Base-by-base conservation (phyloP, 140 eudicot species). In the Ambrosia hybrid region DNA sequence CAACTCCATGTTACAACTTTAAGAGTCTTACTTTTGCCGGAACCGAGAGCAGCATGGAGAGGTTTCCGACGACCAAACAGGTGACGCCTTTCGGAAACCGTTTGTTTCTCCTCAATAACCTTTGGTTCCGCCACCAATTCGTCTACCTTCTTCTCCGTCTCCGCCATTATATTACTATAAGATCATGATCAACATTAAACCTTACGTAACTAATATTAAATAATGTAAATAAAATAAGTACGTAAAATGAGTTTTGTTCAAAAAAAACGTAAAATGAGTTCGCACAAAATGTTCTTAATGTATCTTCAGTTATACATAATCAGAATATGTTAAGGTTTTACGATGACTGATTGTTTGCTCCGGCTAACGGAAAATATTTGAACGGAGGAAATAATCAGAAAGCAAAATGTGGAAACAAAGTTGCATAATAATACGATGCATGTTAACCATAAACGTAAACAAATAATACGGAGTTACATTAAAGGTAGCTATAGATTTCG, bases 61-160 rank as follows among this genome's bases (percentile, higher is more conserved):
- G 96, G 89, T 64, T 90, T 85, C 81, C 83, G 83, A 51, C 95
- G 95, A 70, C 95, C 96, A 71, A 90, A 90, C 51, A 89, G 85
- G 68, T 76, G 96, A 37, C 66, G 73, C 49, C 70, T 78, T 11
- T 57, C 65, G 2, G 83, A 68, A 74, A 14, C 72, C n/a, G 79
- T 59, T 30, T 60, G 68, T 11, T 66, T 66, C 49, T 65, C 79
- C 12, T 30, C 80, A 55, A 70, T 62, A 15, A 2, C 33, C 74
- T 49, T 51, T 36, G 56, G 38, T 46, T 45, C 71, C 65, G 15
- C 51, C 43, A 15, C 14, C 30, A 21, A 53, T 43, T 57, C 60
- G 34, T 64, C 73, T 64, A 72, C 34, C 76, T 70, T 69, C 21
- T 57, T 55, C 69, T 53, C 80, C 71, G 75, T 53, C 68, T 74